Conservation (phyloP, 108 stramenopile species). For the Discostella stelligeroides region DNA sequence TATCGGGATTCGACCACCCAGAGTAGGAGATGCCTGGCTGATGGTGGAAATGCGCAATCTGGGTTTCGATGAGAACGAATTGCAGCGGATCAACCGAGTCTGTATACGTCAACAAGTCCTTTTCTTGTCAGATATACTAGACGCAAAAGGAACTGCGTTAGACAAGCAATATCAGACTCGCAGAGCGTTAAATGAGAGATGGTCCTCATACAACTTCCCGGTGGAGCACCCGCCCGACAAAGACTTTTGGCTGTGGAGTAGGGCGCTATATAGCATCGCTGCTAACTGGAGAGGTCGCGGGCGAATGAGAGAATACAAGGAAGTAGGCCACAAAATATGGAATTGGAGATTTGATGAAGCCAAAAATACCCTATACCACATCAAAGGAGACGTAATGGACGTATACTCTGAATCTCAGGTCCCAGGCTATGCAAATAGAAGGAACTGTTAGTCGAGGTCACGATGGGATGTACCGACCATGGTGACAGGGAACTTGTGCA, state of each 20-base stretch:
- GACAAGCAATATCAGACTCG: too few species aligned
- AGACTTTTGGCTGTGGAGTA: not conserved
- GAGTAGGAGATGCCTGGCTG: constrained; percentile 16
- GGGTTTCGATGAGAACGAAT: not conserved
- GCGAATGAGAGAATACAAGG: not conserved
- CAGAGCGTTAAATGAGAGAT: too few species aligned
- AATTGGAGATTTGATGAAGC: not conserved
- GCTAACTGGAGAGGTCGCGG: not conserved
- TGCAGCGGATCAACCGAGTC: not conserved
- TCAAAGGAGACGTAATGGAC: constrained; percentile 1
- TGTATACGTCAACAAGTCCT: constrained; percentile 1
- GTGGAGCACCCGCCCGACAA: not conserved
- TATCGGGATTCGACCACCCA: not conserved
- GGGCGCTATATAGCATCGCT: not conserved
- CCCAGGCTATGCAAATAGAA: not conserved
- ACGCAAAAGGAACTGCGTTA: not conserved
- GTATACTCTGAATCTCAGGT: too few species aligned
- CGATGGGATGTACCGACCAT: not conserved
- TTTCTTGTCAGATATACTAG: constrained; percentile 6
- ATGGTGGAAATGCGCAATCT: not conserved
- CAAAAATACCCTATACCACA: not conserved
- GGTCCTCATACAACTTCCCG: not conserved
- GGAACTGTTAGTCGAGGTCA: not conserved
- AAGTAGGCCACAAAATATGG: not conserved
- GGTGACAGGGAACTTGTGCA: not conserved